Evolutionary conservation across 78 protist genomes (phyloP).

Genomic region (Blattamonas nauphoetae): DNA sequence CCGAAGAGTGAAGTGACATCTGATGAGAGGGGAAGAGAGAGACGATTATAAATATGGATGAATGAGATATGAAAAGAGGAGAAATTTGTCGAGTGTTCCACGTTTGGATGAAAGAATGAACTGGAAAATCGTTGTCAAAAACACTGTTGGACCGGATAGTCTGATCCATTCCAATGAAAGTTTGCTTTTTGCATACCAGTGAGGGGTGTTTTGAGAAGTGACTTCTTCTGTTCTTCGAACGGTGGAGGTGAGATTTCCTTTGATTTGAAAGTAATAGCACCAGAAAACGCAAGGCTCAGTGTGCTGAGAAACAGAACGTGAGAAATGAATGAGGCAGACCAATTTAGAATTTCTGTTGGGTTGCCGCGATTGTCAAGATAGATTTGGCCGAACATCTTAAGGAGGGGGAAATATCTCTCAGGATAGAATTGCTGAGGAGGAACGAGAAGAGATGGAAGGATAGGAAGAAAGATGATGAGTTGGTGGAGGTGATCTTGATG

Average conservation of each 20-base stretch:
- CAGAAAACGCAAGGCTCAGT: not conserved
- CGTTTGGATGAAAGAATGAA: no score
- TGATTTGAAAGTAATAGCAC: not conserved
- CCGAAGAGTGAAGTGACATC: not conserved
- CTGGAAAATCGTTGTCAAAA: no score
- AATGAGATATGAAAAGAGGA: no score
- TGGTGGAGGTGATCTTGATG: no score
- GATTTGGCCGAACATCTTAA: not conserved
- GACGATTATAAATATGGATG: no score
- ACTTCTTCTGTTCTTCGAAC: not conserved
- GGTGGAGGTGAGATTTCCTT: not conserved
- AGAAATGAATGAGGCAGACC: not conserved
- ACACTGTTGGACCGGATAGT: no score
- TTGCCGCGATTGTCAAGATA: not conserved
- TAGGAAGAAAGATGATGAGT: no score
- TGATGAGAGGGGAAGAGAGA: not conserved
- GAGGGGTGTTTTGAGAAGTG: not conserved
- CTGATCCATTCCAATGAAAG: no score
- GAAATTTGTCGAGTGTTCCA: no score
- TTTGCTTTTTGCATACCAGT: not conserved
- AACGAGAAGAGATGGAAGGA: not conserved
- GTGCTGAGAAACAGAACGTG: not conserved
- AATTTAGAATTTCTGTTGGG: not conserved
- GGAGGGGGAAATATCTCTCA: not conserved
- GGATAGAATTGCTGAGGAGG: not conserved